Evolutionary conservation across 768 basidiomycete species (phyloP).

Genomic region (Leucocoprinus leucothites): DNA sequence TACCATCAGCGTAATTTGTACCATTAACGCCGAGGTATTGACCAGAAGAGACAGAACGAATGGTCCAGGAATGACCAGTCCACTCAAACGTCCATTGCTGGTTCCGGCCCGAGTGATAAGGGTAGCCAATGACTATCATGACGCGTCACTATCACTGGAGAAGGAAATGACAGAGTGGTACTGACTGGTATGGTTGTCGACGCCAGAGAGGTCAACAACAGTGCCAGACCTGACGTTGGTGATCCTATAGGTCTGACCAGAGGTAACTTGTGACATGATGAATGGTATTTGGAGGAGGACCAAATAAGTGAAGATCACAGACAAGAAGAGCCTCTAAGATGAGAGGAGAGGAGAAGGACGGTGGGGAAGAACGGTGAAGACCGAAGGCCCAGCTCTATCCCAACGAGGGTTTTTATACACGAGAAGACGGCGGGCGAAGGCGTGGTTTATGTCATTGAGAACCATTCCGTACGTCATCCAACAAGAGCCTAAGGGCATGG

Average conservation of each 20-base stretch:
- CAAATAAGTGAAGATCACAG: not conserved
- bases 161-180: slow-evolving; percentile 1
- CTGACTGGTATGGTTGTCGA: slow-evolving; percentile 45
- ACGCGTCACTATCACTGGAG: not conserved
- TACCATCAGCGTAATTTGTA: slow-evolving; percentile 33
- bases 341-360: not conserved
- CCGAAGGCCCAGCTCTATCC: not conserved
- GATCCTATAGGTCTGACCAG: slow-evolving; percentile 41
- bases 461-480: slow-evolving; percentile 5
- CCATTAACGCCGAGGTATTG: slow-evolving; percentile 40
- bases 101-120: slow-evolving; percentile 39
- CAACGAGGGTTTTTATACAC: slow-evolving; percentile 13
- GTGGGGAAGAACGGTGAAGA: not conserved
- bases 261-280: slow-evolving; percentile 26
- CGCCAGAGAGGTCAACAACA: slow-evolving; percentile 53
- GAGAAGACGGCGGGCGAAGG: not conserved
- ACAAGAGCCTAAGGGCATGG: not conserved
- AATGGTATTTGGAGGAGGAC: no score
- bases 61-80: slow-evolving; percentile 32
- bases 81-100: slow-evolving; percentile 54
- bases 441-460: slow-evolving; percentile 9
- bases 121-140: slow-evolving; percentile 46
- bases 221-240: slow-evolving; percentile 50
- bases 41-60: slow-evolving; percentile 40
- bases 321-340: not conserved